These are phyloP conservation scores for Diaporthe eres DNA, from an alignment of 2,329 filamentous ascomycete genomes.

Conservation along the genomic window DNA sequence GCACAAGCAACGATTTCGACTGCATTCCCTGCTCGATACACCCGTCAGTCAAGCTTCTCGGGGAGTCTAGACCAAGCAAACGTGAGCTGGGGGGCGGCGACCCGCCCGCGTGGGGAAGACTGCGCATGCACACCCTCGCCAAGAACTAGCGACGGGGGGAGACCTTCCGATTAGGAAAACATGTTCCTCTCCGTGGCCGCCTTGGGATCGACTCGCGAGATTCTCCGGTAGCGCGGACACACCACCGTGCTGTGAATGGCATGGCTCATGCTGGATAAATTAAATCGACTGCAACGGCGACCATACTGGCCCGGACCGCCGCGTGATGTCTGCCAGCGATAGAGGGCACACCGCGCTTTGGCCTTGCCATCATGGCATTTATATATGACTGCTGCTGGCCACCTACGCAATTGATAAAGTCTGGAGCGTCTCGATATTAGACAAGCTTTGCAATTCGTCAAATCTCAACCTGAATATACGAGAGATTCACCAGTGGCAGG, in stretches of 20 bases:
- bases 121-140: conserved; percentile 2
- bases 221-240: conserved; percentile 23
- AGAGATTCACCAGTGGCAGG: neutral
- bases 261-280: conserved; percentile 27
- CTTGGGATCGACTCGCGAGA: neutral
- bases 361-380: neutral
- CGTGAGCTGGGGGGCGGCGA: neutral
- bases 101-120: conserved; percentile 8
- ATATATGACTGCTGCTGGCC: neutral
- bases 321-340: neutral
- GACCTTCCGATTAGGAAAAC: conserved; percentile 12
- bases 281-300: conserved; percentile 15
- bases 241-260: conserved; percentile 10
- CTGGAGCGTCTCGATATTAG: neutral
- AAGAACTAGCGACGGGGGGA: conserved; percentile 13
- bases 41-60: neutral
- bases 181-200: conserved; percentile 5
- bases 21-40: neutral
- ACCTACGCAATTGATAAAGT: neutral
- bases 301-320: neutral
- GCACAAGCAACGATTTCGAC: neutral
- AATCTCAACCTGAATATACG: neutral
- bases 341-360: neutral
- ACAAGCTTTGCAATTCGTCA: neutral
- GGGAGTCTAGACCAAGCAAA: neutral